Base-by-base conservation (phyloP, 2,329 filamentous ascomycete genomes). In the Xylaria hypoxylon region DNA sequence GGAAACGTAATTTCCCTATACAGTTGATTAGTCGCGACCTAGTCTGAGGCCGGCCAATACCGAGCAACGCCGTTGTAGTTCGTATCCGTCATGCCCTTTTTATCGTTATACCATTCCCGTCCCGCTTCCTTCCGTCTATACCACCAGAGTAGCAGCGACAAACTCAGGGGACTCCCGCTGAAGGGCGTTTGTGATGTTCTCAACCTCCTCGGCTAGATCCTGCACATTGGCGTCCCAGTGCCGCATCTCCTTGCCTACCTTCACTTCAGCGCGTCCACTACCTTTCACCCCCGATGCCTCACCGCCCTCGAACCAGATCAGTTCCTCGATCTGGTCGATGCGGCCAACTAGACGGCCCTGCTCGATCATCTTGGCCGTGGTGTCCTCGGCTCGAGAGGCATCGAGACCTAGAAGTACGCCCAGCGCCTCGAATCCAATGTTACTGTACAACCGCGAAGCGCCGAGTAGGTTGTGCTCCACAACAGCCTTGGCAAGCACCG, bases 401-500 rank as follows among this genome's bases (percentile, higher is more conserved):
- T 92, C 88, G 4, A 97, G 85, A 0, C 92, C 94, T 15, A 99
- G 83, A 42, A 97, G 85, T 44, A 85, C 82, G 0, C 90, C 96
- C 0, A 99, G 85, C 28, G 90, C 89, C 64, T 92, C 90, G 71
- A 93, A 89, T 3, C 85, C 84, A 68, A 95, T 94, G 76, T 95
- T 95, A 73, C 84, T 87, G 79, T 94, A 96, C 17, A 96, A 81
- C 53, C 89, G 87, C 51, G 93, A 97, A 1, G 91, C 92, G 22
- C 91, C 94, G 24, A 97, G 88, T 17, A 99, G 84, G 77, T 99
- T 99, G 82, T 99, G 96, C 81, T 99, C 96, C 19, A 97, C 90
- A 10, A 99, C 93, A 6, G 96, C 96, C 78, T 93, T 95, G 74
- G 93, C 92, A 40, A 99, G 86, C 4, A 98, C 96, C 0, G 96